These are phyloP conservation scores for Golubevia pallescens DNA, from an alignment of 1,284 basidiomycete species.

Conservation along the genomic window DNA sequence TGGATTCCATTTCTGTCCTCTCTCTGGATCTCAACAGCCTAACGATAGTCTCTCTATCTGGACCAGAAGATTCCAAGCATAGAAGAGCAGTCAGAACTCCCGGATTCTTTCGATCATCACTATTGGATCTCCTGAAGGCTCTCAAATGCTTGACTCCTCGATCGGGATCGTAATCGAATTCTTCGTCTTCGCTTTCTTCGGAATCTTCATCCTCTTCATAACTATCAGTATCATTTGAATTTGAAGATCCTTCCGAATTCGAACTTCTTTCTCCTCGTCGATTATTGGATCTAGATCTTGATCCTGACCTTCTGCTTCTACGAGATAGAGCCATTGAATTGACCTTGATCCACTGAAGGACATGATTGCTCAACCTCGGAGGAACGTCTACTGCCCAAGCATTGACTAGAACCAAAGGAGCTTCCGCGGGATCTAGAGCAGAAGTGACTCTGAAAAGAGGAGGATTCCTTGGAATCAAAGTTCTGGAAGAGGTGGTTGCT, in stretches of 20 bases:
- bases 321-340: neutral
- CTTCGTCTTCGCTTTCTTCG: neutral
- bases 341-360: neutral
- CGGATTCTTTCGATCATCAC: neutral
- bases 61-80: neutral
- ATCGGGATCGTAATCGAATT: neutral
- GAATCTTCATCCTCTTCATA: neutral
- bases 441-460: constrained; percentile 63
- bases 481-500: constrained; percentile 12
- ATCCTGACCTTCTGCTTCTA: neutral
- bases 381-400: constrained; percentile 87
- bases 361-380: constrained; percentile 16
- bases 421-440: constrained; percentile 61
- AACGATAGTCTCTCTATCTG: neutral
- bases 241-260: neutral
- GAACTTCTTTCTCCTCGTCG: neutral
- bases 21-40: neutral
- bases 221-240: neutral
- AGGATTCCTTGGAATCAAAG: constrained; percentile 11
- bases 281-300: neutral
- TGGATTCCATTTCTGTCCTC: no score
- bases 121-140: neutral
- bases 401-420: constrained; percentile 68
- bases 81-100: neutral
- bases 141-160: neutral